Conservation (phyloP, 176 grass and related monocot species). For the Oryza coarctata region DNA sequence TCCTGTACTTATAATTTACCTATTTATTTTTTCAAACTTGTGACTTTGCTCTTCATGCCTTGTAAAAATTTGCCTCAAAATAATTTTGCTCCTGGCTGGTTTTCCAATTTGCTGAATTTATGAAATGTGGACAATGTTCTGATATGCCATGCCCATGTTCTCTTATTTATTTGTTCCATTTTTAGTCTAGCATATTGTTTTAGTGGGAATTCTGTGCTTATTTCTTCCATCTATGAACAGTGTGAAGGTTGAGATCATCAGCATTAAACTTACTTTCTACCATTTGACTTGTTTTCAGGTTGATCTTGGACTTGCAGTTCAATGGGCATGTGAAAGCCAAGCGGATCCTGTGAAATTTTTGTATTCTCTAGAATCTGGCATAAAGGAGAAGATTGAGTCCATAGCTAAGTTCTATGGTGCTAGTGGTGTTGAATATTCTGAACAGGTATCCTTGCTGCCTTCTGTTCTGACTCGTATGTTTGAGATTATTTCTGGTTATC, state of each 20-base stretch:
- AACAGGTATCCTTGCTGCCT: slow-evolving; percentile 52
- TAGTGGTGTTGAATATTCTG: slow-evolving; percentile 83
- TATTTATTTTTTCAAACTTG: background rate
- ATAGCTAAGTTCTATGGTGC: slow-evolving; percentile 92
- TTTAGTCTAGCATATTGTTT: background rate
- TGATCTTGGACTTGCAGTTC: slow-evolving; percentile 89
- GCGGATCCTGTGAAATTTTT: slow-evolving; percentile 71
- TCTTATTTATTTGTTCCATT: slow-evolving; percentile 4
- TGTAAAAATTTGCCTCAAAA: background rate
- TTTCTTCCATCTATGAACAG: background rate
- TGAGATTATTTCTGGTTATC: slow-evolving; percentile 14
- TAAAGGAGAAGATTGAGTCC: slow-evolving; percentile 95
- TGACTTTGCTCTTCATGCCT: background rate
- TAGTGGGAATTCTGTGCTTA: background rate
- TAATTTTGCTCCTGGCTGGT: background rate
- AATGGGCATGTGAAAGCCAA: slow-evolving; percentile 87
- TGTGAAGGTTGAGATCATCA: background rate
- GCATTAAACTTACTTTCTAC: background rate
- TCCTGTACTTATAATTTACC: background rate
- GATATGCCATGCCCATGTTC: background rate
- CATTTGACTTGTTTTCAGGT: slow-evolving; percentile 52
- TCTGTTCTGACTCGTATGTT: background rate
- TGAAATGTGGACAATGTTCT: background rate
- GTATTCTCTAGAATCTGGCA: slow-evolving; percentile 77
- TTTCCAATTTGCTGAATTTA: background rate